phyloP scores from a whole-genome alignment of 441 rosid genomes.

The Erodium moschatum region DNA sequence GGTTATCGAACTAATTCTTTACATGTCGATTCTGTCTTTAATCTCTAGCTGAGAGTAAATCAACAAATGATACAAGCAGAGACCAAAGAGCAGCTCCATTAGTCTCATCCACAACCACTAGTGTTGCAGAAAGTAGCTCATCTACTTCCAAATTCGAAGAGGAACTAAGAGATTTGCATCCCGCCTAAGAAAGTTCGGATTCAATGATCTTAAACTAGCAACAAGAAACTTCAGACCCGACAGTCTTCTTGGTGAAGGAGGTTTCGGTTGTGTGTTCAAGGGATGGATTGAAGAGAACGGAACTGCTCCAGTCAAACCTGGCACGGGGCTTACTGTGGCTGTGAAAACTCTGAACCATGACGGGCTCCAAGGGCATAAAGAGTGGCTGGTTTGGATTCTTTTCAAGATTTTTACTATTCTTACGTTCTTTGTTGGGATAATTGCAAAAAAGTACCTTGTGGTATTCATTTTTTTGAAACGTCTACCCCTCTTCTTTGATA shows the following conservation, averaged over 20 bases:
- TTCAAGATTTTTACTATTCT: not conserved
- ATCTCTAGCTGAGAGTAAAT: constrained; percentile 42
- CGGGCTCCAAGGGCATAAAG: constrained; percentile 49
- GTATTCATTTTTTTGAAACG: no score
- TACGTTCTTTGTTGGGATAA: no score
- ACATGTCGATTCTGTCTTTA: constrained; percentile 4
- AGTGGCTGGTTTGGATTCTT: constrained; percentile 36
- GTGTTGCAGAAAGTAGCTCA: constrained; percentile 38
- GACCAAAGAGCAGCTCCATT: constrained; percentile 43
- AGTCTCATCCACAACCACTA: constrained; percentile 40
- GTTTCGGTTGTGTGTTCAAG: no score
- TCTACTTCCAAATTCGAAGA: constrained; percentile 38
- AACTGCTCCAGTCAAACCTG: constrained; percentile 42
- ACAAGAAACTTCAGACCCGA: constrained; percentile 22
- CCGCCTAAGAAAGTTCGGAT: constrained; percentile 37
- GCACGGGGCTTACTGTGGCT: constrained; percentile 46
- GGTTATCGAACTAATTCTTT: not conserved
- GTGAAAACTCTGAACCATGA: constrained; percentile 44
- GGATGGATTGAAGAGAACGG: no score
- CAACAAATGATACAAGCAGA: constrained; percentile 36
- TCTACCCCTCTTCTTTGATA: no score
- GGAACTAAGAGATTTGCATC: constrained; percentile 41
- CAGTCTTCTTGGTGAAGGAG: no score
- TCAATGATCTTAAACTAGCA: constrained; percentile 25
- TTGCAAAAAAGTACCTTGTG: no score